Percentiles rank a stretch among this genome's conserved stretches.
Evolutionary conservation across 371 early-diverging fungal genomes (phyloP).

Genomic region (Haplosporangium sp.): DNA sequence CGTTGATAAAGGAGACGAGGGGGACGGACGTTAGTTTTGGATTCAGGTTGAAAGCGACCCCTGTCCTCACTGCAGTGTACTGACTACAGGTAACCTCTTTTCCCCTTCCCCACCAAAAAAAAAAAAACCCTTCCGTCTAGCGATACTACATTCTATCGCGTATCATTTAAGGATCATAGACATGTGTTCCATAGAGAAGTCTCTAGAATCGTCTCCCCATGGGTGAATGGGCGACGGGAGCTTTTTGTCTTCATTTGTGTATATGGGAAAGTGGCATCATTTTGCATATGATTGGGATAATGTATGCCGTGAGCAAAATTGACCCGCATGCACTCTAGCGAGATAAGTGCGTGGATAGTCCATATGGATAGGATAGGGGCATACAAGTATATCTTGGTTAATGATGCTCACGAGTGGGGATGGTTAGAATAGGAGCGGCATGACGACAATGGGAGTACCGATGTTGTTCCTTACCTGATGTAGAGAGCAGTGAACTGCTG

Average conservation of each 20-base stretch:
- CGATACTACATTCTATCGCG: neutral
- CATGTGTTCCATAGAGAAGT: neutral
- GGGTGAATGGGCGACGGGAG: neutral
- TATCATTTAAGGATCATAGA: neutral
- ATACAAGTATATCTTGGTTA: neutral
- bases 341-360: neutral
- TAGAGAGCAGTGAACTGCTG: conserved; percentile 11
- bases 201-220: neutral
- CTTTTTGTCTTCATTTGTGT: neutral
- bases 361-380: neutral
- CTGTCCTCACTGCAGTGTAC: no score
- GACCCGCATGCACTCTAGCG: no score
- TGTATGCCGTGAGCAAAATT: neutral
- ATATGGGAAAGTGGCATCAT: neutral
- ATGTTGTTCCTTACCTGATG: conserved; percentile 12
- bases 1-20: neutral
- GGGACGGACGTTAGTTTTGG: no score
- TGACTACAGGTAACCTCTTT: no score
- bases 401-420: neutral
- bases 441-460: neutral
- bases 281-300: conserved; percentile 15
- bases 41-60: no score
- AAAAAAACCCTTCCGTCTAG: no score
- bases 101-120: neutral
- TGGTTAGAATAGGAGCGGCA: neutral